phyloP scores from a whole-genome alignment of 257 asterid species.

The Vinca minor region DNA sequence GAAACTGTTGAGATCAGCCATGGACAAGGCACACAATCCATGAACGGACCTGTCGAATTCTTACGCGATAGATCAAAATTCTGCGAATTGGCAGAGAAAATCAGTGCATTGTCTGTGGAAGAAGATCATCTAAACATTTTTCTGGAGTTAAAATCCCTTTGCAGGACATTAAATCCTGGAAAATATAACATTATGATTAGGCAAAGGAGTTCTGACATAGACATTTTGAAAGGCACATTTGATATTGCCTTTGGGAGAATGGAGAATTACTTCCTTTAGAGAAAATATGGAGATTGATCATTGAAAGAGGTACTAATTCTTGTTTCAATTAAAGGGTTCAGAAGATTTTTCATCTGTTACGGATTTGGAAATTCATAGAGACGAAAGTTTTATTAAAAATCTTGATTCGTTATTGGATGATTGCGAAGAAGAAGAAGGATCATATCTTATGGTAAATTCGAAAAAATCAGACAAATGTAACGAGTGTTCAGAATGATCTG shows the following conservation, averaged over 20 bases:
- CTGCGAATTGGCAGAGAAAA: conserved; percentile 54
- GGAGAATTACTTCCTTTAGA: conserved; percentile 48
- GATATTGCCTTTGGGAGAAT: conserved; percentile 59
- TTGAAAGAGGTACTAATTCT: conserved; percentile 51
- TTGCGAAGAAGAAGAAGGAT: conserved; percentile 32
- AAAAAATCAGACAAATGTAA: conserved; percentile 36
- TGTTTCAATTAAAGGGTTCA: conserved; percentile 37
- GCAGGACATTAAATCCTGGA: conserved; percentile 22
- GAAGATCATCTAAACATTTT: conserved; percentile 13
- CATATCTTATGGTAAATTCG: conserved; percentile 28
- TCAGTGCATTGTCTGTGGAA: conserved; percentile 9
- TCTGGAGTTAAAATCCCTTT: conserved; percentile 11
- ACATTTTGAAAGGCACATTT: conserved; percentile 49
- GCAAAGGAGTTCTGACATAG: conserved; percentile 57
- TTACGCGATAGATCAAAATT: conserved; percentile 55
- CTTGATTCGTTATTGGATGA: conserved; percentile 28
- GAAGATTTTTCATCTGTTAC: conserved; percentile 22
- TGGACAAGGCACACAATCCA: conserved; percentile 66
- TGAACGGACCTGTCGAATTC: conserved; percentile 61
- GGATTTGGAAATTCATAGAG: conserved; percentile 28
- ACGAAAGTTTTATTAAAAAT: conserved; percentile 27
- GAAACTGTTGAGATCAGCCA: conserved; percentile 61
- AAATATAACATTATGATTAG: conserved; percentile 31
- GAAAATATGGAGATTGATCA: conserved; percentile 48
- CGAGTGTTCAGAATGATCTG: conserved; percentile 29